Conservation (phyloP, 169 alveolate species). For the Fabrea salina region DNA sequence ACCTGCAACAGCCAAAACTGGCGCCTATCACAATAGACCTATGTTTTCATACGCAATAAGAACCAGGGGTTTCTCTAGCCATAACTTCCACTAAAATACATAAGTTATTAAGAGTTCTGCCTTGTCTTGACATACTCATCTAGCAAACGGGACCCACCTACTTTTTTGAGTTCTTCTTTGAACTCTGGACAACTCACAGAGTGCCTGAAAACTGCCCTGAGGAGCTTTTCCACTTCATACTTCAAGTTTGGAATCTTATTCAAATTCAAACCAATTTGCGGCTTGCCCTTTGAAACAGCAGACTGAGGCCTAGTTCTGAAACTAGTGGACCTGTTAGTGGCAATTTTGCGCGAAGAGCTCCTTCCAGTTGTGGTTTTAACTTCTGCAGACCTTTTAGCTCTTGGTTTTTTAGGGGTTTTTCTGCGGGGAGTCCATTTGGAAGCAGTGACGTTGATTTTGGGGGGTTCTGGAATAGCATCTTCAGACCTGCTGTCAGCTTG, state of each 20-base stretch:
- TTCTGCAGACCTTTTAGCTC: background rate
- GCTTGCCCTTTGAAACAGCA: background rate
- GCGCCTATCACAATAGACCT: too few relatives aligned
- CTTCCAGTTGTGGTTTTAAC: background rate
- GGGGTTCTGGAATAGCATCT: background rate
- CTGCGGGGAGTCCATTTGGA: background rate
- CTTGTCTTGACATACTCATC: conserved; percentile 16
- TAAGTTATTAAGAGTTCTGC: too few relatives aligned
- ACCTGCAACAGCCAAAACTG: too few relatives aligned
- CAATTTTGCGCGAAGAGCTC: too few relatives aligned
- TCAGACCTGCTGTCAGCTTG: background rate
- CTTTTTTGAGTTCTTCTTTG: conserved; percentile 13
- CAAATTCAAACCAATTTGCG: background rate
- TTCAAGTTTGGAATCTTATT: background rate
- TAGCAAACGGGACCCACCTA: conserved; percentile 6
- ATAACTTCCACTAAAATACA: too few relatives aligned
- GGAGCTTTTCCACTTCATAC: conserved; percentile 21
- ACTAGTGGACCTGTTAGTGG: too few relatives aligned
- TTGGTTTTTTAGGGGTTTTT: background rate
- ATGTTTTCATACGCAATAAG: too few relatives aligned
- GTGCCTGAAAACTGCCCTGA: conserved; percentile 17
- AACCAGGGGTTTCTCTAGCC: too few relatives aligned
- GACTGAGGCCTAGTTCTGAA: background rate
- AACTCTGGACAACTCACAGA: conserved; percentile 25
- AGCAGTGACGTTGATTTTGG: background rate